phyloP scores from a whole-genome alignment of 352 stramenopile genomes.

The Globisporangium cystogenes region DNA sequence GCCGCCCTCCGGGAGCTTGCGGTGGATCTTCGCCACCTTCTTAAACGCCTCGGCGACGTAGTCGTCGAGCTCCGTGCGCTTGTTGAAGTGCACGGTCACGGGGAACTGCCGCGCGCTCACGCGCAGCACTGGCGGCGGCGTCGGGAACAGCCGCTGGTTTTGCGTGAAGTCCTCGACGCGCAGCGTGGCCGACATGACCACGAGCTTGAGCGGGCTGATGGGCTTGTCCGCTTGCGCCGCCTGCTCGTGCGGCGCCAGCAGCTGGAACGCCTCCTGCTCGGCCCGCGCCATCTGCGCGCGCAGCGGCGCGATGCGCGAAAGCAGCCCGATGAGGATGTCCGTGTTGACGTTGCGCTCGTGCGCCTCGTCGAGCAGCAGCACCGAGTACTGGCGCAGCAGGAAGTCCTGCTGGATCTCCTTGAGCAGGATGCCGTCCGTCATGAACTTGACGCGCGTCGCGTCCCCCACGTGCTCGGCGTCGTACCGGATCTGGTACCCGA shows the following conservation, averaged over 20 bases:
- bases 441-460: constrained; percentile 96
- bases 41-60: constrained; percentile 95
- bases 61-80: constrained; percentile 96
- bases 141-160: constrained; percentile 92
- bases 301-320: constrained; percentile 93
- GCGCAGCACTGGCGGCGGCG: constrained; percentile 88
- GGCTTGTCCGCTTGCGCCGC: constrained; percentile 30
- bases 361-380: constrained; percentile 92
- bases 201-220: constrained; percentile 74
- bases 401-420: constrained; percentile 93
- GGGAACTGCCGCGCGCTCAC: constrained; percentile 95
- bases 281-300: constrained; percentile 83
- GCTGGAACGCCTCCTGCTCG: constrained; percentile 48
- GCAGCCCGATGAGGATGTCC: constrained; percentile 95
- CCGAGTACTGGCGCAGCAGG: constrained; percentile 70
- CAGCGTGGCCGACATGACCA: constrained; percentile 99
- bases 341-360: constrained; percentile 97
- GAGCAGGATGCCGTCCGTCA: constrained; percentile 99
- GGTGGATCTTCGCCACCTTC: constrained; percentile 97
- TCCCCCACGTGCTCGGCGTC: constrained; percentile 91
- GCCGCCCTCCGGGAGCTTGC: constrained; percentile 94
- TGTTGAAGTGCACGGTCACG: constrained; percentile 98
- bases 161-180: constrained; percentile 96
- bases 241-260: constrained; percentile 34
- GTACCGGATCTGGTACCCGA: constrained; percentile 99